These are phyloP conservation scores for Nakaseomyces delphensis DNA, from an alignment of 1,139 yeast species.

Conservation along the genomic window DNA sequence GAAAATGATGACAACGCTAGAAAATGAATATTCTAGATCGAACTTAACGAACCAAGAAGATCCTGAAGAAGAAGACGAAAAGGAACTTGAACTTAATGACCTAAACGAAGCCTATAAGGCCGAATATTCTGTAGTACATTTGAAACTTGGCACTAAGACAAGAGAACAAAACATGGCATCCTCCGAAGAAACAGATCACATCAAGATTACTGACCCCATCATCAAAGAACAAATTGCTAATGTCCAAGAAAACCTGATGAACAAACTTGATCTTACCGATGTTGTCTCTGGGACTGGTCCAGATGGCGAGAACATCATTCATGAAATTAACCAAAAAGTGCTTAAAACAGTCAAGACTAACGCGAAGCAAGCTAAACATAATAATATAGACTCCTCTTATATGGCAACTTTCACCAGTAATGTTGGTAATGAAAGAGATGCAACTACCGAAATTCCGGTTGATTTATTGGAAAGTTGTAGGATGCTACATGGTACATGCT, in stretches of 20 bases:
- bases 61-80: constrained; percentile 32
- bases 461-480: constrained; percentile 37
- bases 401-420: constrained; percentile 23
- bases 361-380: constrained; percentile 44
- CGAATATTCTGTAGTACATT: constrained; percentile 51
- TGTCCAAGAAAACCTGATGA: constrained; percentile 29
- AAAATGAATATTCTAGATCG: constrained; percentile 35
- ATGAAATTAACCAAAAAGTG: constrained; percentile 30
- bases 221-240: constrained; percentile 41
- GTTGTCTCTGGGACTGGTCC: constrained; percentile 16
- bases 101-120: constrained; percentile 29
- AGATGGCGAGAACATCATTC: constrained; percentile 13
- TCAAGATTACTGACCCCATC: constrained; percentile 18
- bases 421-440: constrained; percentile 20
- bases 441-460: constrained; percentile 23
- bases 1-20: constrained; percentile 60
- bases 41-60: constrained; percentile 28
- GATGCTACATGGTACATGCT: constrained; percentile 54
- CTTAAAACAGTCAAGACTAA: constrained; percentile 47
- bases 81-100: constrained; percentile 56
- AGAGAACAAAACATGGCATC: constrained; percentile 16
- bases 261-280: constrained; percentile 23
- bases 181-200: constrained; percentile 15
- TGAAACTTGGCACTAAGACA: constrained; percentile 31
- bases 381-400: constrained; percentile 29